Percentiles rank a stretch among this genome's conserved stretches.
These are phyloP conservation scores for Castanospermum australe DNA, from an alignment of 306 rosid genomes.

Conservation along the genomic window DNA sequence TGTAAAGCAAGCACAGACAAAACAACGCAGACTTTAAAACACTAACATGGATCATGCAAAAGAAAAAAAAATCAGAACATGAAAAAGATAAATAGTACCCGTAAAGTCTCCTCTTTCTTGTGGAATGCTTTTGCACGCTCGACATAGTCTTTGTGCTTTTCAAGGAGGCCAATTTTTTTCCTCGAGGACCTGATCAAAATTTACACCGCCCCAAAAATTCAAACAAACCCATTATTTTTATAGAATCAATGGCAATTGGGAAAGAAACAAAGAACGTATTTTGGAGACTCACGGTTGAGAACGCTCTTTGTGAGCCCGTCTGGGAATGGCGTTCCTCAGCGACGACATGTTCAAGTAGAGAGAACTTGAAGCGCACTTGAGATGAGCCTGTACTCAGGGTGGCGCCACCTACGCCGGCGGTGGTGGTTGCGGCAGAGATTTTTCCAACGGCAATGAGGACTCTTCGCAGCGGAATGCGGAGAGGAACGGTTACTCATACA, in stretches of 20 bases:
- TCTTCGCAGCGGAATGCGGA: too few relatives aligned
- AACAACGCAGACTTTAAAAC: neutral
- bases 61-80: neutral
- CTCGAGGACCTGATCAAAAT: constrained; percentile 49
- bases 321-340: constrained; percentile 61
- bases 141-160: constrained; percentile 88
- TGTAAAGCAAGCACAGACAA: constrained; percentile 25
- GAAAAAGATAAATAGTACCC: constrained; percentile 43
- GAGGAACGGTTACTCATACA: too few relatives aligned
- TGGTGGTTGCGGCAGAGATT: neutral
- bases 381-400: too few relatives aligned
- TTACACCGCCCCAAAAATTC: neutral
- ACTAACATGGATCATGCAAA: neutral
- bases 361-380: neutral
- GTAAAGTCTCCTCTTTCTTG: constrained; percentile 63
- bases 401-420: too few relatives aligned
- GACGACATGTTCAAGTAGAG: constrained; percentile 79
- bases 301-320: constrained; percentile 84
- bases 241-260: neutral
- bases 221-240: neutral
- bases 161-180: constrained; percentile 74
- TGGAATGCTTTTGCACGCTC: constrained; percentile 75
- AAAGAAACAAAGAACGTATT: neutral
- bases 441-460: neutral
- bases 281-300: constrained; percentile 64